Base-by-base conservation (phyloP, 176 grass and related monocot genomes). In the Canna indica region DNA sequence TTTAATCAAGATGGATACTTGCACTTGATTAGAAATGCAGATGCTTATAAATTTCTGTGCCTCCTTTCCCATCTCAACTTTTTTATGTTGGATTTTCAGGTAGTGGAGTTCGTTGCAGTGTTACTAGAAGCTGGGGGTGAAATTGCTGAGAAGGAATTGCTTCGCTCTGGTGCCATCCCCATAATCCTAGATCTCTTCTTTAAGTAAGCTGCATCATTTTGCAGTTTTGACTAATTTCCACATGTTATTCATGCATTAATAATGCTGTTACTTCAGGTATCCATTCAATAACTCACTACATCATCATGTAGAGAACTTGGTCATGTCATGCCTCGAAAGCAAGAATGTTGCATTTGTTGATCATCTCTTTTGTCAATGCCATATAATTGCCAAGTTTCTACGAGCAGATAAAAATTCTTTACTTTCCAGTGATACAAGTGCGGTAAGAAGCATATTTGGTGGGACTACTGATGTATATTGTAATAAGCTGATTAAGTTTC, bases 271-370 rank as follows among this genome's bases (percentile, higher is more conserved):
- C 1, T 64, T 29, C 34, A 77, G 75, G 64, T 77, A 77, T 69
- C 75, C 75, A 5, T 77, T 69, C 75, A 77, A 77, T 58, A 77
- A 77, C 26, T 42, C 46, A 30, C 36, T 77, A 52, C 75, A 77
- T 53, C 75, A 77, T 77, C 75, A 58, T 58, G 75, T 77, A 50
- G 64, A 77, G 64, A 57, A 53, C 24, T 68, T 77, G 75, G 53
- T 77, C 1, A 42, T 77, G 8, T 68, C 32, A 30, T 68, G 64
- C 27, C 47, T 77, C 1, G 75, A 44, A 17, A 68, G 64, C 64
- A 77, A 68, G 47, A 66, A 45, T 42, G 58, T 11, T 58, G 63
- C 64, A 25, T 31, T 77, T 57, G 52, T 77, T 58, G 75, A 77
- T 68, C 64, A 77, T 58, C 14, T 77, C 48, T 77, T 68, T 44